Conservation (phyloP, 495 filamentous ascomycete species). For the Clavariopsis aquatica region DNA sequence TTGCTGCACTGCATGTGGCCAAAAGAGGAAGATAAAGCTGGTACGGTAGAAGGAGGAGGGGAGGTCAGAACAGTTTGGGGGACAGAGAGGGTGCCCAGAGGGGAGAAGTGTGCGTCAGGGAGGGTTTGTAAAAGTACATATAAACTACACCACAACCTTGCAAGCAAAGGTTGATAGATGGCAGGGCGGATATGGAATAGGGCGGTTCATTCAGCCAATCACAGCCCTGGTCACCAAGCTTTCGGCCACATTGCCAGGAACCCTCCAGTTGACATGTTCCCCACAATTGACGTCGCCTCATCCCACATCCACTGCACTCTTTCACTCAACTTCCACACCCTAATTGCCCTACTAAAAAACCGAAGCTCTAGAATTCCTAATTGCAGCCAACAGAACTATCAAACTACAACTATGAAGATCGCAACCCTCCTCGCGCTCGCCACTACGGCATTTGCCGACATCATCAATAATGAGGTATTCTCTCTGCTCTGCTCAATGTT, state of each 20-base stretch:
- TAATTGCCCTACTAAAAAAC: neutral
- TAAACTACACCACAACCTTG: too few species aligned
- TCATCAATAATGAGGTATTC: constrained; percentile 24
- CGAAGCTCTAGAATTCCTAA: neutral
- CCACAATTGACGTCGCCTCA: constrained; percentile 11
- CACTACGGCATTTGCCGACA: constrained; percentile 27
- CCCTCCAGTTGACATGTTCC: neutral
- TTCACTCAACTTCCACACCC: neutral
- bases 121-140: too few species aligned
- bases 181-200: neutral
- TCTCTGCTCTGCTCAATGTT: neutral
- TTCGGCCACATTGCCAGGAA: constrained; percentile 5
- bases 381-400: too few species aligned
- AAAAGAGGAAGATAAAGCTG: too few species aligned
- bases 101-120: too few species aligned
- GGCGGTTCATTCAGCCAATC: neutral
- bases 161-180: too few species aligned
- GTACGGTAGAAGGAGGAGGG: too few species aligned
- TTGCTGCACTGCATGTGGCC: too few species aligned
- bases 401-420: constrained; percentile 34
- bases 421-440: constrained; percentile 37
- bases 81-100: too few species aligned
- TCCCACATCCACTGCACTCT: neutral
- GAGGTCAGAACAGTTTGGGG: too few species aligned
- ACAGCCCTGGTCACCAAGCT: neutral